Percentiles rank a stretch among this genome's conserved stretches.
phyloP scores from a whole-genome alignment of 73 alveolate genomes.

The Tetrahymena elliotti region DNA sequence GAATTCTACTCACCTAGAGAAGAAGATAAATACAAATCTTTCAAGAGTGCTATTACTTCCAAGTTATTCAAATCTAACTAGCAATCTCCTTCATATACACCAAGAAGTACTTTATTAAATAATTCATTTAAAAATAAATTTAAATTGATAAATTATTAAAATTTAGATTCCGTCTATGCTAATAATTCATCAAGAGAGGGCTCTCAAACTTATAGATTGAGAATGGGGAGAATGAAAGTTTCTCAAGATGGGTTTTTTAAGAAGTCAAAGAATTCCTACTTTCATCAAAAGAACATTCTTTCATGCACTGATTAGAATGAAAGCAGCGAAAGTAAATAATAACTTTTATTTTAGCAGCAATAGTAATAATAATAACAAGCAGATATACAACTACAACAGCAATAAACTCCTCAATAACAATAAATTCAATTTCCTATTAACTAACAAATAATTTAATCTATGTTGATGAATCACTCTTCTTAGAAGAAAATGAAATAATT shows the following conservation, averaged over 20 bases:
- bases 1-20: neutral
- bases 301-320: neutral
- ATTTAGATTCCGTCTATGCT: neutral
- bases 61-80: neutral
- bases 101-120: neutral
- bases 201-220: neutral
- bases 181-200: neutral
- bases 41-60: neutral
- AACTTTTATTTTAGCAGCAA: neutral
- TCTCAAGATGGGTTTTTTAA: neutral
- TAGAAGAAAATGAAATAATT: neutral
- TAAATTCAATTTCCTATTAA: neutral
- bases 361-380: too few relatives aligned
- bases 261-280: neutral
- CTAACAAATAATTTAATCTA: neutral
- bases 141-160: neutral
- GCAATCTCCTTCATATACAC: neutral
- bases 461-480: neutral
- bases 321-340: neutral
- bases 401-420: neutral
- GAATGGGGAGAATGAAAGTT: neutral
- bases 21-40: neutral
- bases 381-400: neutral
- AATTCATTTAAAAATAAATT: neutral
- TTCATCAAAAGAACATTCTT: neutral